phyloP scores from a whole-genome alignment of 2,329 filamentous ascomycete genomes.

The Acrocalymma vagum region DNA sequence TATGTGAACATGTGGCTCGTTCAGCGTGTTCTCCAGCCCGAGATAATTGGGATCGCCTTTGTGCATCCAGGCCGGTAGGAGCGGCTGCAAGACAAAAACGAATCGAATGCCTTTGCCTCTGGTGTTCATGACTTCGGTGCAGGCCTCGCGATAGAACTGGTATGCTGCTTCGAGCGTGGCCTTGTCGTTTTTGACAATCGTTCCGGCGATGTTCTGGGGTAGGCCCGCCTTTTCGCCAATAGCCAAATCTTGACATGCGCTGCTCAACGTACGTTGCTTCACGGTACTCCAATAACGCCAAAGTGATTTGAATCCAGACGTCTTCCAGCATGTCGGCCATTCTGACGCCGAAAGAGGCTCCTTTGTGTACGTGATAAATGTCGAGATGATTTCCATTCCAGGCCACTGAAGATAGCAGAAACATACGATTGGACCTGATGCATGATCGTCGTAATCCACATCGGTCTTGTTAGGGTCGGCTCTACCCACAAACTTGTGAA shows the following conservation, averaged over 20 bases:
- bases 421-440: slow-evolving; percentile 60
- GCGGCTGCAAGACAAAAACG: slow-evolving; percentile 41
- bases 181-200: slow-evolving; percentile 40
- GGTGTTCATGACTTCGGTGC: slow-evolving; percentile 20
- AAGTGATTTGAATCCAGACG: slow-evolving; percentile 29
- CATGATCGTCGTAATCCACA: slow-evolving; percentile 42
- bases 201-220: slow-evolving; percentile 35
- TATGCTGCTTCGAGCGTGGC: slow-evolving; percentile 33
- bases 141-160: slow-evolving; percentile 27
- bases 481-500: slow-evolving; percentile 7
- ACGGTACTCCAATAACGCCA: slow-evolving; percentile 38
- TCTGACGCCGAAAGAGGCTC: slow-evolving; percentile 19
- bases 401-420: slow-evolving; percentile 63
- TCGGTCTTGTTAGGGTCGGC: not conserved
- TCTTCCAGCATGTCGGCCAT: slow-evolving; percentile 37
- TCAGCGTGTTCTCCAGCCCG: slow-evolving; percentile 18
- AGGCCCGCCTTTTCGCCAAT: slow-evolving; percentile 36
- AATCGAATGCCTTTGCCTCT: slow-evolving; percentile 32
- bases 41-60: slow-evolving; percentile 9
- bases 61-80: slow-evolving; percentile 19
- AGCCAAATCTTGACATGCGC: slow-evolving; percentile 39
- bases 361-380: slow-evolving; percentile 52
- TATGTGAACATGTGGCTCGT: slow-evolving; percentile 9
- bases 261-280: slow-evolving; percentile 34
- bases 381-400: slow-evolving; percentile 50